Evolutionary conservation across 129 eudicot species (phyloP), one percentile per base, ranked within the genome.

Genomic region (Scalesia atractyloides): DNA sequence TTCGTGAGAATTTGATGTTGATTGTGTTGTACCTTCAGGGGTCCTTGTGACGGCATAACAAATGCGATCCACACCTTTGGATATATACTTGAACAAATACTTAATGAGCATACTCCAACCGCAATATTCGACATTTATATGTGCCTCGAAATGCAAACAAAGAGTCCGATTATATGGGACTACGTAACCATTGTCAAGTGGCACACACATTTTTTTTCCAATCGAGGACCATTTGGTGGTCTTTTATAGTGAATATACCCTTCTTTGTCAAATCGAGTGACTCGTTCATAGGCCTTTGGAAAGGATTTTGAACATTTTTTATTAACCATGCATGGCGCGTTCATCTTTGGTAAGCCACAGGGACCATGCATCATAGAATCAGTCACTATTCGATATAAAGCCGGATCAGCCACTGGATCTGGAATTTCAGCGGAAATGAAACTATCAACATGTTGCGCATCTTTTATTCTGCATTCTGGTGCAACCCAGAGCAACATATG

Each of bases 321-420:
- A 26, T 24, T 37, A 7, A 10, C 16, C 65, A 24, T 76, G 37
- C 80, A 66, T 0, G 74, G 67, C 0, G 48, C 26, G 20, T 5
- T 2, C 7, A 26, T 2, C 5, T 19, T 54, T 0, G 33, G 0
- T 67, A 59, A 24, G 1, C 41, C 65, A 5, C 65, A 59, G 2
- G 65, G 65, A 12, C 41, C 39, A 24, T 76, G 80, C 56, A 66
- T 14, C 80, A 76, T 76, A 1, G 6, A 22, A 5, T 24, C 57
- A 1, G 41, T 0, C 2, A 76, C 68, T 0, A 51, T 17, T 10
- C 24, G 41, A 44, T 76, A 54, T 4, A 39, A 14, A 13, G 11
- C 6, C 0, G 74, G 74, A 10, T 66, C 46, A 0, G 0, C 9
- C 4, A 2, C 30, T 10, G 11, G 5, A 5, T 26, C 50, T 56